Percentiles rank a stretch among this genome's conserved stretches.
Conservation (phyloP, 148 eudicot species). For the Rhododendron williamsianum region DNA sequence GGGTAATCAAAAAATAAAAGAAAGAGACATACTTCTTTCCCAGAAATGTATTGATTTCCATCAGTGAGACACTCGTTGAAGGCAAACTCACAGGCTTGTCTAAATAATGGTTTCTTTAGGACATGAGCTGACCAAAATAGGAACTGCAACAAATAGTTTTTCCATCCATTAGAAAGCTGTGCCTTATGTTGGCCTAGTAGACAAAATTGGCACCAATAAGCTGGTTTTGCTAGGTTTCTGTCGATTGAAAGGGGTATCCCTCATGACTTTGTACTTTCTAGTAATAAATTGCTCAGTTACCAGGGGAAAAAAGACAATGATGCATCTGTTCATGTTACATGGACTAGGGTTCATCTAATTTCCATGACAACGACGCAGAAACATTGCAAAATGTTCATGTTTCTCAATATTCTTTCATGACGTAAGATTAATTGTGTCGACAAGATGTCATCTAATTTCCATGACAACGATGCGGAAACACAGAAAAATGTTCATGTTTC, state of each 20-base stretch:
- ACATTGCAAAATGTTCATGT: neutral
- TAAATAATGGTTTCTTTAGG: slow-evolving; percentile 50
- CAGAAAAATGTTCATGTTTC: neutral
- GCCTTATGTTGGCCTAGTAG: neutral
- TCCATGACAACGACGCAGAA: neutral
- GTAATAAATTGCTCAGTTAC: neutral
- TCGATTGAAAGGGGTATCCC: neutral
- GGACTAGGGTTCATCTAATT: neutral
- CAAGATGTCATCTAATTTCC: neutral
- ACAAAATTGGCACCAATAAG: neutral
- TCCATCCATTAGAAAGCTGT: slow-evolving; percentile 3
- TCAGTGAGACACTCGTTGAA: slow-evolving; percentile 29
- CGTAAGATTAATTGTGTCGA: neutral
- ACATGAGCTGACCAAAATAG: slow-evolving; percentile 50
- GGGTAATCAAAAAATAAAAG: neutral
- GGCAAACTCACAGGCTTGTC: slow-evolving; percentile 46
- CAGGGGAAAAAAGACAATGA: neutral
- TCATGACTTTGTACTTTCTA: neutral
- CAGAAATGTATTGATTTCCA: slow-evolving; percentile 27
- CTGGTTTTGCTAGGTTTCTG: neutral
- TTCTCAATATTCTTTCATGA: neutral
- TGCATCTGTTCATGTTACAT: neutral
- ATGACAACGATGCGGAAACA: neutral
- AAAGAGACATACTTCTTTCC: slow-evolving; percentile 39
- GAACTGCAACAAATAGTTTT: slow-evolving; percentile 32